phyloP scores from a whole-genome alignment of 2,329 filamentous ascomycete species.

The Colletotrichum paranaense region DNA sequence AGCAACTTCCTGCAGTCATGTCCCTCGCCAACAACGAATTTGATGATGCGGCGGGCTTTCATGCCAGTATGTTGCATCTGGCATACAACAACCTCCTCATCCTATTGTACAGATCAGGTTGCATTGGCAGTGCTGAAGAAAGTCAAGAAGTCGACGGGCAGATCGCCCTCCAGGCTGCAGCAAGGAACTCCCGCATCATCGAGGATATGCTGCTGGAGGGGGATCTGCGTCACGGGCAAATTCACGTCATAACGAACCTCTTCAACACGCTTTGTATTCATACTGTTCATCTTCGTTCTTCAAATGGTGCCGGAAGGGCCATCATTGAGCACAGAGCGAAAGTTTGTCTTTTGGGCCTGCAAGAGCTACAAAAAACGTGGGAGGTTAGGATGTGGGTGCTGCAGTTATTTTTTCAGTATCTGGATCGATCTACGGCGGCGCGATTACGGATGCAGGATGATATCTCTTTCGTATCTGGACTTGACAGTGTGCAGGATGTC shows the following conservation, averaged over 20 bases:
- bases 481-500: background rate
- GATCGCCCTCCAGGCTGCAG: slow-evolving; percentile 56
- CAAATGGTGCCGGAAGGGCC: slow-evolving; percentile 50
- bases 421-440: slow-evolving; percentile 56
- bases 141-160: slow-evolving; percentile 48
- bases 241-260: slow-evolving; percentile 60
- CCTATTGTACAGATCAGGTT: slow-evolving; percentile 55
- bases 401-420: slow-evolving; percentile 59
- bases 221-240: slow-evolving; percentile 54
- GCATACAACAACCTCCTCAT: slow-evolving; percentile 60
- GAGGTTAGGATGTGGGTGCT: slow-evolving; percentile 60
- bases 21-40: background rate
- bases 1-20: slow-evolving; percentile 42
- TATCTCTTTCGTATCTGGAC: background rate
- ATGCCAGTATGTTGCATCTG: slow-evolving; percentile 54
- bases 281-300: slow-evolving; percentile 53
- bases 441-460: slow-evolving; percentile 41
- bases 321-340: slow-evolving; percentile 60
- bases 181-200: slow-evolving; percentile 56
- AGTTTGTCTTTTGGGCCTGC: slow-evolving; percentile 57
- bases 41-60: slow-evolving; percentile 49
- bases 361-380: slow-evolving; percentile 61
- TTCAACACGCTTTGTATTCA: slow-evolving; percentile 61
- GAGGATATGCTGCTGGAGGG: slow-evolving; percentile 59
- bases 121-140: slow-evolving; percentile 45